A percentile compares a stretch with the other conserved stretches of the same genome.
Evolutionary conservation across 805 yeast genomes (phyloP).

Genomic region (Saturnispora halmiae): DNA sequence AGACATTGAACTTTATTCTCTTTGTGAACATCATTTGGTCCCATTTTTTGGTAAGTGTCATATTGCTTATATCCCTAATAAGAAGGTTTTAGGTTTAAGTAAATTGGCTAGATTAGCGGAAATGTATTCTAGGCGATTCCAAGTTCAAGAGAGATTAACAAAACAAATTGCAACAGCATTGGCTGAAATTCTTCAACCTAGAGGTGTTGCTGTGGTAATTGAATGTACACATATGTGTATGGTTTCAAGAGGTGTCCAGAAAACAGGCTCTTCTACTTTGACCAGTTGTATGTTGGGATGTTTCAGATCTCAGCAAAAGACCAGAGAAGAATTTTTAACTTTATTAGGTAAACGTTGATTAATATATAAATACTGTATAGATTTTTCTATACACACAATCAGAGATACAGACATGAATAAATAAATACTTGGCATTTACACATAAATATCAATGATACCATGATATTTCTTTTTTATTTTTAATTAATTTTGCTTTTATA

Average conservation of each 20-base stretch:
- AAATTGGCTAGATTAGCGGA: conserved; percentile 94
- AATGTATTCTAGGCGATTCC: conserved; percentile 90
- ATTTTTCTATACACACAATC: background rate
- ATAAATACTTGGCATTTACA: no score
- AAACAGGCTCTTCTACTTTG: conserved; percentile 85
- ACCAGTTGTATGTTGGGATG: conserved; percentile 98
- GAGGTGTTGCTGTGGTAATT: conserved; percentile 97
- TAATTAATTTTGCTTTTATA: no score
- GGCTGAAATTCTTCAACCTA: conserved; percentile 81
- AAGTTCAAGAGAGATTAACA: conserved; percentile 95
- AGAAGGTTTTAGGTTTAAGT: conserved; percentile 83
- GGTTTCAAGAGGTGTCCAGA: conserved; percentile 97
- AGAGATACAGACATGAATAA: no score
- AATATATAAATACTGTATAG: background rate
- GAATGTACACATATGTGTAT: conserved; percentile 99
- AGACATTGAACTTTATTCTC: conserved; percentile 83
- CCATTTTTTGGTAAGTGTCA: conserved; percentile 97
- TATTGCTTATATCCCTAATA: conserved; percentile 95
- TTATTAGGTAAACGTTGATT: conserved; percentile 52
- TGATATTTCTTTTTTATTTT: no score
- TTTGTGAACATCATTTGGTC: conserved; percentile 96
- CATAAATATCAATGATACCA: no score
- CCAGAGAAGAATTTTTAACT: conserved; percentile 91
- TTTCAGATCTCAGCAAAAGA: conserved; percentile 86
- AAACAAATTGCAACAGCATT: conserved; percentile 97